Evolutionary conservation across 805 yeast species (phyloP), one percentile per base, ranked within the genome.

Genomic region (Pichia thaimueangensis): DNA sequence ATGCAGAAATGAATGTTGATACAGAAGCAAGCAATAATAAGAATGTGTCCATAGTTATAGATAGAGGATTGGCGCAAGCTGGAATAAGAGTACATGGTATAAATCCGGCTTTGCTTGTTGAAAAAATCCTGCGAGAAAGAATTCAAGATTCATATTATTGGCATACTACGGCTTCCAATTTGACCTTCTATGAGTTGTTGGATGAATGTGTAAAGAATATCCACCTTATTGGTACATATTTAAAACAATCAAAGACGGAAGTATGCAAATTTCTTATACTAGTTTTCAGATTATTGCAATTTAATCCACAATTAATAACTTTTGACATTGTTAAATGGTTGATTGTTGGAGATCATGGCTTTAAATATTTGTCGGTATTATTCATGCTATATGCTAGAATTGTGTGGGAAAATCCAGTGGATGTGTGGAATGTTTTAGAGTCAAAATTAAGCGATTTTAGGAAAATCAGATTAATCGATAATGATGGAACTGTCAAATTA

Each of bases 241-340:
- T 52, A 2, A 60, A 62, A 35, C 30, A 38, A 11, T 52, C 73
- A 39, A 65, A 64, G 19, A 77, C 78, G 25, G 62, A 76, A 47
- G 93, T 94, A 0, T 68, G 83, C 15, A 81, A 80, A 12, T 87
- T 86, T 52, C 57, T 86, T n/a, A 80, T 95, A 55, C 69, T 95
- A 35, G 59, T 87, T 27, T 76, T 86, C 54, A 78, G 91, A 49
- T 58, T 91, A 45, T 67, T 89, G 5, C 95, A 91, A 59, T 60
- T 93, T 15, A 77, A 77, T 47, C 97, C 97, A 0, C n/a, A n/a
- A n/a, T n/a, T n/a, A n/a, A 16, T 41, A 5, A 53, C 70, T 1
- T 53, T 56, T 10, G 84, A 77, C 5, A 75, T 86, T 5, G 55
- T 85, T 2, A 55, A 64, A 15, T 71, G 78, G 41, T 71, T 75